Evolutionary conservation across 768 basidiomycete genomes (phyloP).

Genomic region (Megacollybia marginata): DNA sequence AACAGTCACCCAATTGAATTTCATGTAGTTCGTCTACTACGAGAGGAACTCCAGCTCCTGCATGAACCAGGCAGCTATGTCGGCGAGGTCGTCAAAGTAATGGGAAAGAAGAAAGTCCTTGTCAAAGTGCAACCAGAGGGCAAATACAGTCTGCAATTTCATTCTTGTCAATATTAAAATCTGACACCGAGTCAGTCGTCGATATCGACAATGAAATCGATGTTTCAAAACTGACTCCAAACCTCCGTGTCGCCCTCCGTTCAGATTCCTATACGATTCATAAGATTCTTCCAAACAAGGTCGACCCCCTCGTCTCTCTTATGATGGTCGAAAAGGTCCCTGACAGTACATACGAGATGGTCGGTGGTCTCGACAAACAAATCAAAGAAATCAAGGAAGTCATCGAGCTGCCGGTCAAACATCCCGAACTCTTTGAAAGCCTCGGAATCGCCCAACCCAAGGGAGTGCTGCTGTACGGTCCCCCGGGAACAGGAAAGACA

Average conservation of each 20-base stretch:
- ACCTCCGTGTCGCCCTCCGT: constrained; percentile 89
- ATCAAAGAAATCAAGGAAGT: constrained; percentile 95
- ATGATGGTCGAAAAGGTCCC: constrained; percentile 99
- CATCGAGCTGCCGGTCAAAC: constrained; percentile 76
- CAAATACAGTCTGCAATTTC: constrained; percentile 77
- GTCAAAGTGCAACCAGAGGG: constrained; percentile 99
- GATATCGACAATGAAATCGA: constrained; percentile 89
- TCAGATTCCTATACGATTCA: constrained; percentile 96
- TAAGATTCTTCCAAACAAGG: constrained; percentile 94
- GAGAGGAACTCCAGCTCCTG: constrained; percentile 88
- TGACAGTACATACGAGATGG: constrained; percentile 99
- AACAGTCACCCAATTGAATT: not conserved
- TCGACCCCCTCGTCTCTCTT: constrained; percentile 94
- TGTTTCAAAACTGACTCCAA: constrained; percentile 68
- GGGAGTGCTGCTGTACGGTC: constrained; percentile 71
- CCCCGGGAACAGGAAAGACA: constrained; percentile 75
- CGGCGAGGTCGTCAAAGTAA: constrained; percentile 95
- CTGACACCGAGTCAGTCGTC: constrained; percentile 57
- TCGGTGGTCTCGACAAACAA: constrained; percentile 96
- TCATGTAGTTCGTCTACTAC: constrained; percentile 67
- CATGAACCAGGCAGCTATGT: constrained; percentile 98
- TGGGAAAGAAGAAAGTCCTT: constrained; percentile 98
- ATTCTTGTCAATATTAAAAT: not conserved
- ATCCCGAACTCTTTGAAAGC: constrained; percentile 72
- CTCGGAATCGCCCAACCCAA: constrained; percentile 79